phyloP scores from a whole-genome alignment of 1,284 basidiomycete genomes.

The Fomitiporia mediterranea region DNA sequence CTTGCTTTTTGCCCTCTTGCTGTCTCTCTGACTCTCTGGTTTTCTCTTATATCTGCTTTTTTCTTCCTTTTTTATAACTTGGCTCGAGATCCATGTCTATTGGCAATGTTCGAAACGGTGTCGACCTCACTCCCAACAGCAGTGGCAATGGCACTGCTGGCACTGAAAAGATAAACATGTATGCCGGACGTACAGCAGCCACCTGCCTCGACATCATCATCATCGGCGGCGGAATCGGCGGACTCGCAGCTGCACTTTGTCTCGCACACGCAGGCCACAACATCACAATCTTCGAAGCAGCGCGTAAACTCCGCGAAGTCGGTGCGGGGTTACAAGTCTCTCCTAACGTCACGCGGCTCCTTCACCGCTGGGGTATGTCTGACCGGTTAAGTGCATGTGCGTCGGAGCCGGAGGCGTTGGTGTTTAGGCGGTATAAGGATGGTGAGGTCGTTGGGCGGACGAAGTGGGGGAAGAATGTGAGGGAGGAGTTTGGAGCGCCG shows the following conservation, averaged over 20 bases:
- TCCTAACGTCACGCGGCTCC: slow-evolving; percentile 44
- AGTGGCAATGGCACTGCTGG: no score
- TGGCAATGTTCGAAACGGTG: no score
- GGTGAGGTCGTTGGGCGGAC: slow-evolving; percentile 44
- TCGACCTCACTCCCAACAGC: no score
- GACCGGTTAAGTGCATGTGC: slow-evolving; percentile 36
- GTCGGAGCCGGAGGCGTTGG: slow-evolving; percentile 40
- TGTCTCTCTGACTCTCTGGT: no score
- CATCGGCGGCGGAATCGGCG: slow-evolving; percentile 50
- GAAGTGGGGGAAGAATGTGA: slow-evolving; percentile 36
- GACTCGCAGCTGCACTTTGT: slow-evolving; percentile 42
- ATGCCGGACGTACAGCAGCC: no score
- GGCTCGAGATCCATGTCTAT: no score
- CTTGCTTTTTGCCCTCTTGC: no score
- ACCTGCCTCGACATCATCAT: slow-evolving; percentile 44
- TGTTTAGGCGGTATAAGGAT: slow-evolving; percentile 40
- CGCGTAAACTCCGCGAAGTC: slow-evolving; percentile 29
- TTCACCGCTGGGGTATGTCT: slow-evolving; percentile 49
- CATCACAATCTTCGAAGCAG: slow-evolving; percentile 41
- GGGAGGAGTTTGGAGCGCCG: slow-evolving; percentile 41
- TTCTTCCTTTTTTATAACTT: no score
- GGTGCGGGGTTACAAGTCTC: slow-evolving; percentile 47
- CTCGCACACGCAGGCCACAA: slow-evolving; percentile 46
- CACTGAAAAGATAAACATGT: no score
- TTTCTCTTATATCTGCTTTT: no score